These are phyloP conservation scores for Narthecium ossifragum DNA, from an alignment of 106 monocot species.

Conservation along the genomic window DNA sequence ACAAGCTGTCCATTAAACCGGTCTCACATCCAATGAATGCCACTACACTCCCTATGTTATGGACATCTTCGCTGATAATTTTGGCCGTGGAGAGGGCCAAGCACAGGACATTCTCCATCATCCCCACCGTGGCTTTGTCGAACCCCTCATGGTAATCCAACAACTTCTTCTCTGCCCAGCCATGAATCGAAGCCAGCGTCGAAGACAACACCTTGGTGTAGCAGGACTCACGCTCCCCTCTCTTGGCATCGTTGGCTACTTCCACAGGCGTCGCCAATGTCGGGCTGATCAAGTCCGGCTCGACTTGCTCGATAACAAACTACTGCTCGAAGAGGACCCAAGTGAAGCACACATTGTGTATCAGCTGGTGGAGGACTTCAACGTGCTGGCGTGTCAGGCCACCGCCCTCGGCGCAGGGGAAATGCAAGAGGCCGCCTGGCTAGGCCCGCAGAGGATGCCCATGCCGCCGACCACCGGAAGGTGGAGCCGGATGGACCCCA, in stretches of 20 bases:
- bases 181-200: conserved; percentile 24
- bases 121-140: conserved; percentile 6
- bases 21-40: neutral
- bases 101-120: conserved; percentile 34
- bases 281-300: conserved; percentile 27
- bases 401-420: conserved; percentile 3
- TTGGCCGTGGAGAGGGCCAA: conserved; percentile 22
- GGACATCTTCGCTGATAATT: conserved; percentile 22
- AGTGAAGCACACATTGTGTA: conserved; percentile 41
- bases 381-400: conserved; percentile 8
- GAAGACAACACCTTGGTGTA: conserved; percentile 20
- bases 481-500: conserved; percentile 40
- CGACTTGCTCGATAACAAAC: conserved; percentile 25
- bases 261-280: conserved; percentile 24
- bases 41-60: neutral
- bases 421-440: too few relatives aligned
- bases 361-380: conserved; percentile 21
- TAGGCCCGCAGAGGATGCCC: conserved; percentile 7
- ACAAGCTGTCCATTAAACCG: too few relatives aligned
- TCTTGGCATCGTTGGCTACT: conserved; percentile 23
- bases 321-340: conserved; percentile 42
- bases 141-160: conserved; percentile 33
- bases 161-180: conserved; percentile 36
- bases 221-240: conserved; percentile 13
- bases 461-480: conserved; percentile 46